These are phyloP conservation scores for Lagenidium sp. DNA, from an alignment of 352 stramenopile species.

Conservation along the genomic window DNA sequence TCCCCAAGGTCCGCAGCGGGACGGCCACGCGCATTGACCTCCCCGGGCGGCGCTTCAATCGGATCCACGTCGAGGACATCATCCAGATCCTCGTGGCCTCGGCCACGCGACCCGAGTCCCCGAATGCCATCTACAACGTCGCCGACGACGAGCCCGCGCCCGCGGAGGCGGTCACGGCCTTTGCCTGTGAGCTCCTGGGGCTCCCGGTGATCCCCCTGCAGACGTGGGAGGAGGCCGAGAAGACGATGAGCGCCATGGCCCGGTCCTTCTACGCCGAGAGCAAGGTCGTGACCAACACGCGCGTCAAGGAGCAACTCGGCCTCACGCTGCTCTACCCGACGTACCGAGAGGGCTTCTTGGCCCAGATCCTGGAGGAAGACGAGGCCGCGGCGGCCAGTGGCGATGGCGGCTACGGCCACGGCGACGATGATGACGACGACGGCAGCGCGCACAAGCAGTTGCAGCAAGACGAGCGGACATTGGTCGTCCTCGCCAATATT, in stretches of 20 bases:
- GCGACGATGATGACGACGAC: too few relatives aligned
- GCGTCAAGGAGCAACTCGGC: conserved; percentile 69
- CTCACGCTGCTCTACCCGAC: conserved; percentile 63
- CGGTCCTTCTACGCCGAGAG: conserved; percentile 84
- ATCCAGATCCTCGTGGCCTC: conserved; percentile 68
- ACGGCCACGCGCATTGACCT: conserved; percentile 62
- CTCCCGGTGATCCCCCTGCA: conserved; percentile 34
- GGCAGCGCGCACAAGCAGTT: background rate
- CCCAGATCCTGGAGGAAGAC: conserved; percentile 73
- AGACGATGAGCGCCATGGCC: conserved; percentile 79
- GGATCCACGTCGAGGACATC: conserved; percentile 89
- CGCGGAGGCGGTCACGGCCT: conserved; percentile 67
- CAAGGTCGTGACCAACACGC: conserved; percentile 67
- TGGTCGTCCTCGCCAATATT: conserved; percentile 67
- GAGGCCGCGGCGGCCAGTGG: conserved; percentile 4
- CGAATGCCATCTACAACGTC: conserved; percentile 82
- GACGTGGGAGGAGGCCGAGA: conserved; percentile 63
- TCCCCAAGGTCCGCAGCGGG: conserved; percentile 71
- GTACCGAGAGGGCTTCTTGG: conserved; percentile 74
- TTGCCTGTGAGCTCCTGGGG: conserved; percentile 61
- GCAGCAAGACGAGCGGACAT: conserved; percentile 1
- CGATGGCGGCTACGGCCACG: background rate
- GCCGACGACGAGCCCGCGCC: conserved; percentile 85
- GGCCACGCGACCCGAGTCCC: conserved; percentile 39
- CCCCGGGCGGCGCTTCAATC: conserved; percentile 74